phyloP scores from a whole-genome alignment of 1,139 yeast species.

The Sugiyamaella novakii region DNA sequence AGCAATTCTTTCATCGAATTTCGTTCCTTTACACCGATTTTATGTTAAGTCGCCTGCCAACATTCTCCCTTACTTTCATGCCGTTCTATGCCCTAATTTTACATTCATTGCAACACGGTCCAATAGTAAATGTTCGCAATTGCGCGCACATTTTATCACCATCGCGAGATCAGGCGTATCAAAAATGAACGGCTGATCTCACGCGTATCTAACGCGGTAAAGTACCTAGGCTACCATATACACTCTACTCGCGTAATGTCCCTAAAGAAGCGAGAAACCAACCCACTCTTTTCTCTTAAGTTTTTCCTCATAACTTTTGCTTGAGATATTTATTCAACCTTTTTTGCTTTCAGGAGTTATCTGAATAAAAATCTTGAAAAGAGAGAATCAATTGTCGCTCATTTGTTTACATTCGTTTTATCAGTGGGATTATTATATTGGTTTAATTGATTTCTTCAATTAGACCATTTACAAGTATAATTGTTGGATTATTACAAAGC shows the following conservation, averaged over 20 bases:
- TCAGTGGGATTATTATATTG: not conserved
- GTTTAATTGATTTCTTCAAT: not conserved
- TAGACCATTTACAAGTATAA: no score
- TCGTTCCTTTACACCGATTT: no score
- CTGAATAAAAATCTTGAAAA: no score
- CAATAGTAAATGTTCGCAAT: no score
- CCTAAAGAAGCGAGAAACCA: slow-evolving; percentile 8
- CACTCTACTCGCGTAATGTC: slow-evolving; percentile 7
- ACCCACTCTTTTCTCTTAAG: slow-evolving; percentile 2
- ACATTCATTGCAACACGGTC: no score
- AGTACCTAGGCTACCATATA: not conserved
- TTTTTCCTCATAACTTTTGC: not conserved
- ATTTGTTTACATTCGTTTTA: slow-evolving; percentile 9
- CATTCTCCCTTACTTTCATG: no score
- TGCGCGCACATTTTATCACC: not conserved
- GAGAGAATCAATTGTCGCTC: slow-evolving; percentile 4
- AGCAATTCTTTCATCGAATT: no score
- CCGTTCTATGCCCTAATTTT: no score
- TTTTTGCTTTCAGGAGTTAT: not conserved
- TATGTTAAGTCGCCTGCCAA: no score
- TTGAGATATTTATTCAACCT: not conserved
- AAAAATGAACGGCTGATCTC: slow-evolving; percentile 8
- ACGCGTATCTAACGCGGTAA: slow-evolving; percentile 15
- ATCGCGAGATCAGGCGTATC: not conserved
- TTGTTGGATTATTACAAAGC: no score